Evolutionary conservation across 148 eudicot species (phyloP), one percentile per base, ranked within the genome.

Genomic region (Mesembryanthemum crystallinum): DNA sequence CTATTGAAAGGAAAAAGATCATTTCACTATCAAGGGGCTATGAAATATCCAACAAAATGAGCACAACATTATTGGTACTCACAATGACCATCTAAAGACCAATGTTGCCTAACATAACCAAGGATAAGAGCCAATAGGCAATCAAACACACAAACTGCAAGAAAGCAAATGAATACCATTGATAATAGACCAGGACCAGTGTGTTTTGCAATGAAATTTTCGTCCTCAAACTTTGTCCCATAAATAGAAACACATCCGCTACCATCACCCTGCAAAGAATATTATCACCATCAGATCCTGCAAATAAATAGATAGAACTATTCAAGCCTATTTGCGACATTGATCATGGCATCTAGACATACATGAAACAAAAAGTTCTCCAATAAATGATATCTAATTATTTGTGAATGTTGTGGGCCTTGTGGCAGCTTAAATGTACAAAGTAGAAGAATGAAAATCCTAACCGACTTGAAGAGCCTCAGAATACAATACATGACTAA

Each of bases 131-230:
- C 30, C 35, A 71, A 82, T 39, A 72, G 69, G 47, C 61, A 72
- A 61, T 6, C 39, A 30, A 74, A 69, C 61, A 33, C 69, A 47
- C 20, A 77, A 12, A 17, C 55, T 43, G 58, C 30, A 39, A 18
- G 39, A 24, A 45, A 57, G 35, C 23, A 29, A 51, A 49, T 67
- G 33, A 43, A 66, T 90, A 94, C 97, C 98, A 91, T 88, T 69
- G 98, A 94, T 74, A 91, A 69, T 74, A 94, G 85, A 67, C 98
- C 97, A 76, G 98, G 98, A 51, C 98, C 97, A 67, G 98, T 94
- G 83, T 94, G 98, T 83, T 94, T 92, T 43, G 97, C 98, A 64
- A 83, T 85, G 70, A 94, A 94, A 85, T 94, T 94, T 83, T 94
- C 98, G 85, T 94, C 98, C 57, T 94, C 98, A 71, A 92, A 90